A percentile compares a stretch with the other conserved stretches of the same genome.
phyloP scores from a whole-genome alignment of 768 basidiomycete species.

The Naganishia randhawae region DNA sequence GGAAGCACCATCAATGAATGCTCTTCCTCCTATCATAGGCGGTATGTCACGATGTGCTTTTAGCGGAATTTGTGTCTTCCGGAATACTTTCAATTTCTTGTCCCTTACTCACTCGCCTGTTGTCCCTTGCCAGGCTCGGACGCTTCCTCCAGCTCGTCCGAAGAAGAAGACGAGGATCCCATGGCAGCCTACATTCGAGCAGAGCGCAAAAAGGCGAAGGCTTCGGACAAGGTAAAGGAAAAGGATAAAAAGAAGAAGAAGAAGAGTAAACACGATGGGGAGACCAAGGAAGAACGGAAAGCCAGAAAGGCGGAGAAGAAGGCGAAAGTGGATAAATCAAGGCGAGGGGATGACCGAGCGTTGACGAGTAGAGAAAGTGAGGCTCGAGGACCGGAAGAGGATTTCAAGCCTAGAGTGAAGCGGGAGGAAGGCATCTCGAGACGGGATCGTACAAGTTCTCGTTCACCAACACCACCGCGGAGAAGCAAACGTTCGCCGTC shows the following conservation, averaged over 20 bases:
- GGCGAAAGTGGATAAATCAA: slow-evolving; percentile 70
- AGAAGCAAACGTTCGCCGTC: background rate
- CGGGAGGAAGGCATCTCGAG: background rate
- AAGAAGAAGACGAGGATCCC: slow-evolving; percentile 72
- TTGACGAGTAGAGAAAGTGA: background rate
- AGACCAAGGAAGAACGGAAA: slow-evolving; percentile 65
- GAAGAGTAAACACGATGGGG: slow-evolving; percentile 55
- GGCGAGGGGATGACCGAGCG: slow-evolving; percentile 53
- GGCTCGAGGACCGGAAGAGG: background rate
- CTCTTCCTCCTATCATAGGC: slow-evolving; percentile 67
- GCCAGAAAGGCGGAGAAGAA: slow-evolving; percentile 66
- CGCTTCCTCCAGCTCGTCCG: slow-evolving; percentile 42
- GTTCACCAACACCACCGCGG: background rate
- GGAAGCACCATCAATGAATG: slow-evolving; percentile 82
- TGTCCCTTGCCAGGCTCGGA: slow-evolving; percentile 26
- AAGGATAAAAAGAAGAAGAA: slow-evolving; percentile 59
- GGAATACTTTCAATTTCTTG: no score
- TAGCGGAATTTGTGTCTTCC: no score
- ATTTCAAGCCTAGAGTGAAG: background rate
- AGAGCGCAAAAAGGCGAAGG: slow-evolving; percentile 56
- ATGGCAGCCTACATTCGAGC: slow-evolving; percentile 89
- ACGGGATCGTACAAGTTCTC: background rate
- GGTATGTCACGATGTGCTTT: no score
- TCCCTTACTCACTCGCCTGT: slow-evolving; percentile 14
- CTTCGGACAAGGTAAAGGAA: slow-evolving; percentile 60